A percentile compares a stretch with the other conserved stretches of the same genome.
phyloP scores from a whole-genome alignment of 129 eudicot species.

The Artemisia tridentata region DNA sequence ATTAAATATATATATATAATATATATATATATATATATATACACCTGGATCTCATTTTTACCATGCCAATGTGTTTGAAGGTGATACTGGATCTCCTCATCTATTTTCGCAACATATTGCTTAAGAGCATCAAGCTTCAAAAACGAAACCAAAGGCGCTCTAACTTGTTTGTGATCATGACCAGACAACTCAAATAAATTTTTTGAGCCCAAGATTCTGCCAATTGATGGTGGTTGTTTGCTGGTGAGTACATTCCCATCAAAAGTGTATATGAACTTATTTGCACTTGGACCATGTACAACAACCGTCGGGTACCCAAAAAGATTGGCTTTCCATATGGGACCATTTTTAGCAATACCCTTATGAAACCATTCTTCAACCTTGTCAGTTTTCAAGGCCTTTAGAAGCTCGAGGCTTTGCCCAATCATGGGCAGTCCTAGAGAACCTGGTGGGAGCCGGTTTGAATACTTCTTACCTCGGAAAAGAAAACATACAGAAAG shows the following conservation, averaged over 20 bases:
- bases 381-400: constrained; percentile 35
- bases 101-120: constrained; percentile 36
- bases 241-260: constrained; percentile 27
- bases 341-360: constrained; percentile 34
- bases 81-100: constrained; percentile 39
- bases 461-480: background rate
- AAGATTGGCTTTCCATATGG: constrained; percentile 33
- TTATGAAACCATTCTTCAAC: constrained; percentile 36
- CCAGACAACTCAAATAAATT: constrained; percentile 36
- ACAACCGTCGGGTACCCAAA: constrained; percentile 32
- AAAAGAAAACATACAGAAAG: constrained; percentile 15
- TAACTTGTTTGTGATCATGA: constrained; percentile 43
- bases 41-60: constrained; percentile 35
- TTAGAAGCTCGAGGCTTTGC: constrained; percentile 33
- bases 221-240: constrained; percentile 30
- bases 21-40: too few species aligned
- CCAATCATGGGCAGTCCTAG: constrained; percentile 38
- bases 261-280: constrained; percentile 40
- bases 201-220: constrained; percentile 31
- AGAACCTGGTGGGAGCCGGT: constrained; percentile 35
- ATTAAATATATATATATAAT: constrained; percentile 10
- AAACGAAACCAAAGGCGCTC: constrained; percentile 35
- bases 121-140: too few species aligned
- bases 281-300: constrained; percentile 40
- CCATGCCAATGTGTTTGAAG: constrained; percentile 36